Evolutionary conservation across 2,329 filamentous ascomycete genomes (phyloP).

Genomic region (Clonostachys byssicola): DNA sequence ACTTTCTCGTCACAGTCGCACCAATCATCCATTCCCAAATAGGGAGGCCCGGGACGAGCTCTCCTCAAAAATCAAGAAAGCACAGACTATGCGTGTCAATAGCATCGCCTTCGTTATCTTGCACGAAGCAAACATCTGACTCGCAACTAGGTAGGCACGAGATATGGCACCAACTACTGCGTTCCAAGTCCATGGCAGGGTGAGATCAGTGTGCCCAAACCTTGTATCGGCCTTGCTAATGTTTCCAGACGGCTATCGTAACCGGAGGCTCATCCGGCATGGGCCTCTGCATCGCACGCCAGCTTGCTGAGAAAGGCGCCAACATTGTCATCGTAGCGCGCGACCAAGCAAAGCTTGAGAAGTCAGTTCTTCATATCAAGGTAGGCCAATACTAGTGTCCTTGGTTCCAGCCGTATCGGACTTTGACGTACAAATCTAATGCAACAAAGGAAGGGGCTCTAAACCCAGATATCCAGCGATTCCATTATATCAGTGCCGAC

Average conservation of each 20-base stretch:
- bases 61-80: too few relatives aligned
- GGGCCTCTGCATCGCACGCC: conserved; percentile 65
- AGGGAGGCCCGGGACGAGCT: too few relatives aligned
- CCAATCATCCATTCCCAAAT: too few relatives aligned
- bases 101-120: too few relatives aligned
- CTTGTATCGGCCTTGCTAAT: background rate
- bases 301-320: conserved; percentile 71
- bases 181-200: background rate
- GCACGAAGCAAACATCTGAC: too few relatives aligned
- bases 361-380: conserved; percentile 53
- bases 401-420: too few relatives aligned
- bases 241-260: conserved; percentile 65
- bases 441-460: conserved; percentile 47
- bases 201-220: background rate
- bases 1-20: too few relatives aligned
- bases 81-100: too few relatives aligned
- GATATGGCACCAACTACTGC: background rate
- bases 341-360: conserved; percentile 62
- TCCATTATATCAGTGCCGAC: conserved; percentile 73
- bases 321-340: conserved; percentile 77
- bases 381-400: too few relatives aligned
- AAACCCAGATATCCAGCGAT: conserved; percentile 61
- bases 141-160: too few relatives aligned
- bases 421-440: too few relatives aligned
- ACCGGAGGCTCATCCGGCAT: conserved; percentile 84